These are phyloP conservation scores for Psilocybe tampanensis DNA, from an alignment of 768 basidiomycete species.

Conservation along the genomic window DNA sequence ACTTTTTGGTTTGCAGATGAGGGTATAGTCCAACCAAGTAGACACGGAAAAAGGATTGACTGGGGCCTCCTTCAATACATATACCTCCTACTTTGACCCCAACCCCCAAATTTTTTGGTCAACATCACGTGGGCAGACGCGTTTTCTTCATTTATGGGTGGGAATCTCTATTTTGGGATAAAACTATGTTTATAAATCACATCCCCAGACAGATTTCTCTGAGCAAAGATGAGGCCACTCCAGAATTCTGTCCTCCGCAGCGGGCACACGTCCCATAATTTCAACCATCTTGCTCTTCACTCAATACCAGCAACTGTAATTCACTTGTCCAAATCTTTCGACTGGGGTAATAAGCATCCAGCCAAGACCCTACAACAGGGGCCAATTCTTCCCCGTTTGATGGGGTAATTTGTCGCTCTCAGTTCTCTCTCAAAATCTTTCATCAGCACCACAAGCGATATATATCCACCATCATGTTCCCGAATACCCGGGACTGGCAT, in stretches of 20 bases:
- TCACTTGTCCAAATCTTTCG: too few species aligned
- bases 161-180: constrained; percentile 5
- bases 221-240: too few species aligned
- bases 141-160: constrained; percentile 11
- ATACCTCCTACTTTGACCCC: constrained; percentile 47
- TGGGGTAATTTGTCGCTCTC: not conserved
- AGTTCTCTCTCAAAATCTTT: not conserved
- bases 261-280: too few species aligned
- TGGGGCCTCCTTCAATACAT: constrained; percentile 26
- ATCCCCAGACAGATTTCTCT: not conserved
- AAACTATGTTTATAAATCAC: not conserved
- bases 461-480: not conserved
- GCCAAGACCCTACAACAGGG: too few species aligned
- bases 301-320: too few species aligned
- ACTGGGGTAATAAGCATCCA: too few species aligned
- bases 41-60: constrained; percentile 22
- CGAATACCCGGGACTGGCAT: not conserved
- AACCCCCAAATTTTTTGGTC: constrained; percentile 45
- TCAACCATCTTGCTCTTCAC: too few species aligned
- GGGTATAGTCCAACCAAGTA: constrained; percentile 26
- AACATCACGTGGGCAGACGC: constrained; percentile 36
- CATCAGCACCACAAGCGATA: not conserved
- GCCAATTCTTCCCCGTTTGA: not conserved
- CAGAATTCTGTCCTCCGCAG: too few species aligned
- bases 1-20: constrained; percentile 17